These are phyloP conservation scores for Fusarium sulawesiense DNA, from an alignment of 2,329 filamentous ascomycete genomes.

Conservation along the genomic window DNA sequence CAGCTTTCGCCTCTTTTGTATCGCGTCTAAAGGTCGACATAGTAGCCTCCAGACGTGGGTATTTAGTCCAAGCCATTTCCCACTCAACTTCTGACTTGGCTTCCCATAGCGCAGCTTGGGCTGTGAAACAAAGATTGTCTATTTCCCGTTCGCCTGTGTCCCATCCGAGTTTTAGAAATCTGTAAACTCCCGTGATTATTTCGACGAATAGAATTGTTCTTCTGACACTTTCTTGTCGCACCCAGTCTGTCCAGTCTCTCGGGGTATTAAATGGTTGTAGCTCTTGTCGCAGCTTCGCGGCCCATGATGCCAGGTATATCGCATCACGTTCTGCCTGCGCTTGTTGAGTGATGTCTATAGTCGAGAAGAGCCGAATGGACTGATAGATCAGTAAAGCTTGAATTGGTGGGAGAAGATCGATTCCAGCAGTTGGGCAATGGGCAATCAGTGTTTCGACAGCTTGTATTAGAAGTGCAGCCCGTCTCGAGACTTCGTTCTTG, in stretches of 20 bases:
- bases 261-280: accelerated
- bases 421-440: accelerated
- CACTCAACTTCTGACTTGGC: neutral
- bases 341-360: neutral
- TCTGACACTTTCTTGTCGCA: neutral
- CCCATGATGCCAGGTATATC: neutral
- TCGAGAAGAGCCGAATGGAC: neutral
- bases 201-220: neutral
- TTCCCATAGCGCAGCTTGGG: conserved; percentile 3
- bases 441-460: neutral
- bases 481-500: neutral
- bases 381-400: conserved; percentile 1
- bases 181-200: neutral
- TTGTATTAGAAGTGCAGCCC: neutral
- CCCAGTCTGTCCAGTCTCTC: neutral
- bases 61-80: neutral
- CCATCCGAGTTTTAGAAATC: neutral
- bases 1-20: neutral
- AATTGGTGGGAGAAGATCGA: neutral
- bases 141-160: neutral
- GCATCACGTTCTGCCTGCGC: neutral
- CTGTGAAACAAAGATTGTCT: neutral
- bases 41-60: neutral
- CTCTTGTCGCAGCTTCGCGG: neutral
- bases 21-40: neutral